phyloP scores from a whole-genome alignment of 441 rosid genomes.

The Omphalea diandra region DNA sequence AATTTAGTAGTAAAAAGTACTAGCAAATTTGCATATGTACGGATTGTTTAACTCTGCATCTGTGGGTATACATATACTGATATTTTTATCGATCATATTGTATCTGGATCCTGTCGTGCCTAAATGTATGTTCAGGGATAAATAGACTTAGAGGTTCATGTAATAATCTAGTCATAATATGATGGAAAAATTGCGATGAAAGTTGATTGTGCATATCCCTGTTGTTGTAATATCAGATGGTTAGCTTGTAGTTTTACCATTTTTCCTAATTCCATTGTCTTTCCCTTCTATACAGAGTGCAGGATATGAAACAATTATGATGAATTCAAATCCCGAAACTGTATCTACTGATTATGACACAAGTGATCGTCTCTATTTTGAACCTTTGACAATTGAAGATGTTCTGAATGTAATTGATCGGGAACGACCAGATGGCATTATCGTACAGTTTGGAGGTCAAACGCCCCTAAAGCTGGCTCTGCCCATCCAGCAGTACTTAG shows the following conservation, averaged over 20 bases:
- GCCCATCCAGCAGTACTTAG: constrained; percentile 79
- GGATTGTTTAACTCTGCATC: background rate
- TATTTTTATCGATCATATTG: background rate
- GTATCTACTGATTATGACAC: constrained; percentile 96
- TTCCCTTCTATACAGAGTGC: constrained; percentile 60
- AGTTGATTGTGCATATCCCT: background rate
- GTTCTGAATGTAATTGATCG: constrained; percentile 80
- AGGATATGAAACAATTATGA: constrained; percentile 96
- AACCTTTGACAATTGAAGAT: constrained; percentile 90
- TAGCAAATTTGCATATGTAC: background rate
- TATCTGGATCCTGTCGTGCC: background rate
- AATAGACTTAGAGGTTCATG: background rate
- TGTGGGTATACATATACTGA: background rate
- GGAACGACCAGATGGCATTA: constrained; percentile 93
- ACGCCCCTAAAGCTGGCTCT: constrained; percentile 90
- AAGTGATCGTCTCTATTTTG: constrained; percentile 93
- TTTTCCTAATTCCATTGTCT: background rate
- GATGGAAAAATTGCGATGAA: background rate
- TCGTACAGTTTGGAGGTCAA: constrained; percentile 97
- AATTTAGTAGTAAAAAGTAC: background rate
- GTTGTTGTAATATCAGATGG: background rate
- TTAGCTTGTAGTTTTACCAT: background rate
- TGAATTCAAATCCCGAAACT: constrained; percentile 97
- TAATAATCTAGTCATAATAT: background rate
- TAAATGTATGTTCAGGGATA: constrained; percentile 2